A percentile compares a stretch with the other conserved stretches of the same genome.
These are phyloP conservation scores for Harrya chromipes DNA, from an alignment of 768 basidiomycete species.

Conservation along the genomic window DNA sequence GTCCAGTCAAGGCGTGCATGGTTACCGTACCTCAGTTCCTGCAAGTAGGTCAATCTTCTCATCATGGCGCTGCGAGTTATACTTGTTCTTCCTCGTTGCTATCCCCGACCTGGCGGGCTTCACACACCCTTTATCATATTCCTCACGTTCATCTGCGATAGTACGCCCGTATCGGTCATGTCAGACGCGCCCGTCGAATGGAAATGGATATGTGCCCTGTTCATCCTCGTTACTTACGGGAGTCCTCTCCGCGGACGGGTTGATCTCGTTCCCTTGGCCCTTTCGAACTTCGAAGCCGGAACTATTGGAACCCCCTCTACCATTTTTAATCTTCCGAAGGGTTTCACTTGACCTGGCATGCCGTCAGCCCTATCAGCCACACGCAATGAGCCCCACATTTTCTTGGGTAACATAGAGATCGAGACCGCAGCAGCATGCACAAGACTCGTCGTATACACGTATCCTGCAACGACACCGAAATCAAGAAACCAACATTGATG, in stretches of 20 bases:
- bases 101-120: slow-evolving; percentile 18
- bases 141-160: slow-evolving; percentile 22
- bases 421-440: no score
- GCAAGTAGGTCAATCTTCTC: slow-evolving; percentile 11
- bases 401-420: no score
- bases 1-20: no score
- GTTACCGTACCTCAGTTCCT: no score
- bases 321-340: slow-evolving; percentile 6
- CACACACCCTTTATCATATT: slow-evolving; percentile 14
- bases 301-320: slow-evolving; percentile 3
- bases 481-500: not conserved
- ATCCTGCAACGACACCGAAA: not conserved
- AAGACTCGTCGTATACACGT: not conserved
- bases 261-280: slow-evolving; percentile 15
- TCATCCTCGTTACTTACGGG: slow-evolving; percentile 3
- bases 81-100: slow-evolving; percentile 20
- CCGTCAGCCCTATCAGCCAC: slow-evolving; percentile 1
- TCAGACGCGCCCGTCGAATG: slow-evolving; percentile 8
- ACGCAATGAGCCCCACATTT: not conserved
- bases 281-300: slow-evolving; percentile 20
- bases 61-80: slow-evolving; percentile 18
- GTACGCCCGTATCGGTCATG: slow-evolving; percentile 12
- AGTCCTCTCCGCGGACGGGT: slow-evolving; percentile 26
- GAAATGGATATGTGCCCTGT: not conserved
- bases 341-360: slow-evolving; percentile 4